Percentiles rank a stretch among this genome's conserved stretches.
Evolutionary conservation across 2,329 filamentous ascomycete species (phyloP).

Genomic region (Chrysosporium queenslandicum): DNA sequence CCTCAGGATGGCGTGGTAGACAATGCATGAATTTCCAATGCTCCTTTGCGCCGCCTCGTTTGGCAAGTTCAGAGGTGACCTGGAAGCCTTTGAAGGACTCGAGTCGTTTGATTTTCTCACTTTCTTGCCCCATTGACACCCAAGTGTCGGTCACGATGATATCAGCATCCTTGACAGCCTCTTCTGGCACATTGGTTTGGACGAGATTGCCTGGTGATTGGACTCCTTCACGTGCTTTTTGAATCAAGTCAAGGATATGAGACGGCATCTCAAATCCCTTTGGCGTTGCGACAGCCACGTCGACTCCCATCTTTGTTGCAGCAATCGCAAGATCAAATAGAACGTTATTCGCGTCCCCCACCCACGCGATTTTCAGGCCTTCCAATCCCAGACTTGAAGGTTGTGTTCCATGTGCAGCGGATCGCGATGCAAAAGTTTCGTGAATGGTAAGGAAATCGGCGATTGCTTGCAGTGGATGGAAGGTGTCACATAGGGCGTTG

Average conservation of each 20-base stretch:
- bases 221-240: constrained; percentile 49
- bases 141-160: constrained; percentile 94
- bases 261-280: constrained; percentile 71
- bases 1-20: constrained; percentile 79
- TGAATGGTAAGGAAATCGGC: constrained; percentile 87
- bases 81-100: constrained; percentile 83
- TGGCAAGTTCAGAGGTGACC: constrained; percentile 75
- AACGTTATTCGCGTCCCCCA: constrained; percentile 95
- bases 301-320: constrained; percentile 74
- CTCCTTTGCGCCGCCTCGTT: constrained; percentile 72
- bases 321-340: constrained; percentile 86
- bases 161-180: constrained; percentile 75
- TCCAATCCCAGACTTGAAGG: constrained; percentile 55
- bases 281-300: constrained; percentile 80
- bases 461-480: constrained; percentile 87
- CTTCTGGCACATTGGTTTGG: constrained; percentile 71
- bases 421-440: constrained; percentile 56
- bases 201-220: constrained; percentile 54
- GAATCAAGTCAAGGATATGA: constrained; percentile 63
- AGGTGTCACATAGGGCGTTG: constrained; percentile 79
- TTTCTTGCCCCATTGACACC: constrained; percentile 97
- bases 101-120: constrained; percentile 65
- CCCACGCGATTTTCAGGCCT: constrained; percentile 86
- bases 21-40: constrained; percentile 99
- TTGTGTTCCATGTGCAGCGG: constrained; percentile 19